These are phyloP conservation scores for Lipomyces oligophaga DNA, from an alignment of 805 yeast species.

Conservation along the genomic window DNA sequence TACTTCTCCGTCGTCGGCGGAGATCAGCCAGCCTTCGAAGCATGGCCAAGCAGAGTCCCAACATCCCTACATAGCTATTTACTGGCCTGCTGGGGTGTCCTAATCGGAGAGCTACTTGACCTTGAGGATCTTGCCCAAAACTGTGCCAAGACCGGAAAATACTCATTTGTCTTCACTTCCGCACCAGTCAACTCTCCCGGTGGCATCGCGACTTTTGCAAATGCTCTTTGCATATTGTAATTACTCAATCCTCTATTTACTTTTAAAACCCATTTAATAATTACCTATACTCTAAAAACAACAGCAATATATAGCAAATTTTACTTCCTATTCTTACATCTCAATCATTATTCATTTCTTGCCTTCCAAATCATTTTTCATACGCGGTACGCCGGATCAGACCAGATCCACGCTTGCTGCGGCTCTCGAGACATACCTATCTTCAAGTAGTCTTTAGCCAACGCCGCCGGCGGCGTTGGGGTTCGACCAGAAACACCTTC, in stretches of 20 bases:
- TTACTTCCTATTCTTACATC: neutral
- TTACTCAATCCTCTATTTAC: neutral
- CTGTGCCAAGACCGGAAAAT: slow-evolving; percentile 33
- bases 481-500: too few relatives aligned
- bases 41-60: slow-evolving; percentile 27
- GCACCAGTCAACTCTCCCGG: slow-evolving; percentile 39
- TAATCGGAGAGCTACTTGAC: slow-evolving; percentile 39
- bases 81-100: slow-evolving; percentile 39
- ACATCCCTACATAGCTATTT: slow-evolving; percentile 29
- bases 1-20: slow-evolving; percentile 37
- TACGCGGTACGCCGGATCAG: too few relatives aligned
- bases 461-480: too few relatives aligned
- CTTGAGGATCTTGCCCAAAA: slow-evolving; percentile 34
- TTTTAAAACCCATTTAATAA: neutral
- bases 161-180: slow-evolving; percentile 36
- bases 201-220: slow-evolving; percentile 40
- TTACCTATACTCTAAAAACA: neutral
- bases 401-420: slow-evolving; percentile 25
- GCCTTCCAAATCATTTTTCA: too few relatives aligned
- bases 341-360: neutral
- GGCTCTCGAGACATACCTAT: slow-evolving; percentile 9
- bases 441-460: neutral
- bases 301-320: neutral
- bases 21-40: slow-evolving; percentile 35
- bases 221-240: slow-evolving; percentile 45